Evolutionary conservation across 164 flowering plant genomes (phyloP).

Genomic region (Magnolia officinalis): DNA sequence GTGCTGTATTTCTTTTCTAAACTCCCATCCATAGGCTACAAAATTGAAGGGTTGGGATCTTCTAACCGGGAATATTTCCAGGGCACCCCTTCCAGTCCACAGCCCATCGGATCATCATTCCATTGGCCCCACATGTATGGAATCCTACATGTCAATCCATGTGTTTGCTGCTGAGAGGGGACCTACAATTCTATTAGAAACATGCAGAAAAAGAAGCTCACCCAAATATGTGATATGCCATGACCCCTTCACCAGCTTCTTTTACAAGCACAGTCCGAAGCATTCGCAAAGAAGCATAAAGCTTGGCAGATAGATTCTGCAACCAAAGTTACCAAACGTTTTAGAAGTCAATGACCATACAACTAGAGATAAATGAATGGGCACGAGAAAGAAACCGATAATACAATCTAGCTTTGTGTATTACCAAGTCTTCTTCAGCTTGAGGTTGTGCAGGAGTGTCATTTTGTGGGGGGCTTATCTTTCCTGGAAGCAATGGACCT

Average conservation of each 20-base stretch:
- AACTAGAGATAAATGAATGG: background rate
- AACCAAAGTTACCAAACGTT: constrained; percentile 3
- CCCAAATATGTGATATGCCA: constrained; percentile 80
- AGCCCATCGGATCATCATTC: too few relatives aligned
- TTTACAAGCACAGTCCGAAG: constrained; percentile 67
- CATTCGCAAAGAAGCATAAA: constrained; percentile 55
- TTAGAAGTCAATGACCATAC: background rate
- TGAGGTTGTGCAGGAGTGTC: constrained; percentile 45
- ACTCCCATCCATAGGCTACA: too few relatives aligned
- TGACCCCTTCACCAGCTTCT: constrained; percentile 72
- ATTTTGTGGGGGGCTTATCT: constrained; percentile 32
- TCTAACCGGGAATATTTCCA: too few relatives aligned
- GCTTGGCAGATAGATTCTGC: constrained; percentile 70
- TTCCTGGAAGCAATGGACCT: constrained; percentile 41
- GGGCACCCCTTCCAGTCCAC: too few relatives aligned
- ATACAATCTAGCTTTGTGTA: background rate
- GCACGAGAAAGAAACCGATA: background rate
- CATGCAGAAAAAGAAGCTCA: constrained; percentile 20
- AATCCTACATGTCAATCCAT: too few relatives aligned
- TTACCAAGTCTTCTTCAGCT: constrained; percentile 56
- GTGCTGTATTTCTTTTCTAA: too few relatives aligned
- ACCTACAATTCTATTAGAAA: too few relatives aligned
- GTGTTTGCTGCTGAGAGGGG: too few relatives aligned
- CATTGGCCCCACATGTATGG: too few relatives aligned
- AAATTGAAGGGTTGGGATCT: too few relatives aligned